Evolutionary conservation across 495 filamentous ascomycete genomes (phyloP).

Genomic region (Penicillium cinerascens): DNA sequence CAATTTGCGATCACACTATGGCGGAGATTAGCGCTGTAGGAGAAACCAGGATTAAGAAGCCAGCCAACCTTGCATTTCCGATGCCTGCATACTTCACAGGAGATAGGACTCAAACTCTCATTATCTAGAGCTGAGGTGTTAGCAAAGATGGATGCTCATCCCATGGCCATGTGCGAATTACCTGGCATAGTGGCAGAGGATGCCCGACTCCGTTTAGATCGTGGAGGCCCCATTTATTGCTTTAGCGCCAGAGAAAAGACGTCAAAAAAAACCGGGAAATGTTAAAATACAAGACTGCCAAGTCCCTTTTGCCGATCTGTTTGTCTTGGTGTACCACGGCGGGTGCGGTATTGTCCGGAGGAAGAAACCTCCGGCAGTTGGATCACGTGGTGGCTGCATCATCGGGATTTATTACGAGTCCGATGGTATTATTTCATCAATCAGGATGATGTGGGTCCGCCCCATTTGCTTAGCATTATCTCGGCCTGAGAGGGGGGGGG

Average conservation of each 20-base stretch:
- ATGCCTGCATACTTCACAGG: conserved; percentile 28
- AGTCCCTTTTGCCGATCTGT: background rate
- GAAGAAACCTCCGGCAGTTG: background rate
- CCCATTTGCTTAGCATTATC: too few species aligned
- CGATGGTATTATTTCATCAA: too few species aligned
- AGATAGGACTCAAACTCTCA: conserved; percentile 17
- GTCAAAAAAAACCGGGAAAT: background rate
- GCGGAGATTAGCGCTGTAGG: background rate
- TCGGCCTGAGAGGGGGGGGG: too few species aligned
- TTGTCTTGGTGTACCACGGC: background rate
- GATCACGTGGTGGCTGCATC: background rate
- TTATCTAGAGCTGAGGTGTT: conserved; percentile 3
- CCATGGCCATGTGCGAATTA: background rate
- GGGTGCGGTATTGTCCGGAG: background rate
- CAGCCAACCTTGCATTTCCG: conserved; percentile 29
- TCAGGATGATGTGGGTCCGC: too few species aligned
- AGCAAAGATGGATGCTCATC: background rate
- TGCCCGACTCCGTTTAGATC: conserved; percentile 14
- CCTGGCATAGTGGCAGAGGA: conserved; percentile 8
- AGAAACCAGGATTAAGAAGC: background rate
- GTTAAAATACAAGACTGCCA: background rate
- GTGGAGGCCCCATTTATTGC: background rate
- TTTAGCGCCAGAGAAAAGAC: background rate
- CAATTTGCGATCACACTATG: conserved; percentile 28
- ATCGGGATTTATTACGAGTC: too few species aligned